Evolutionary conservation across 2,329 filamentous ascomycete species (phyloP), one percentile per base, ranked within the genome.

Genomic region (Sporothrix sp.): DNA sequence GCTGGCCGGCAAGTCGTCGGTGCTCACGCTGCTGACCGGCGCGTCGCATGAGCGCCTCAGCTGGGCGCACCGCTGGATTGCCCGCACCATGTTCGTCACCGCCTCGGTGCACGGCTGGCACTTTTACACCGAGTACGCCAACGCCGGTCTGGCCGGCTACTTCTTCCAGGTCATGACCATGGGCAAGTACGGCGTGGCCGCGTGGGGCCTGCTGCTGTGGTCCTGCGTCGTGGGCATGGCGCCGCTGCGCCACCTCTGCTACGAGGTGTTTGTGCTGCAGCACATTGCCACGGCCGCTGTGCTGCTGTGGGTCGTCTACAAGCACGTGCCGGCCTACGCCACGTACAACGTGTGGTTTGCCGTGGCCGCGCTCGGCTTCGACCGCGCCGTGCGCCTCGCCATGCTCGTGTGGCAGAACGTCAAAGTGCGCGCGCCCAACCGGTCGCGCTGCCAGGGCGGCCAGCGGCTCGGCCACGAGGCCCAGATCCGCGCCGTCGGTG

Each of bases 41-140:
- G 72, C 75, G 9, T 80, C 81, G 54, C 79, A 86, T 59, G 83
- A 87, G 65, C 73, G 80, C 8, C 68, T 87, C 52, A 86, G 85
- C 62, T 87, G 83, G 83, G 65, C 86, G 48, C 84, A 87, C 59
- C 75, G 84, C 54, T 87, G 84, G 83, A 77, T 82, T 9, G 81
- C 79, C 3, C 74, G 84, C 52, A 83, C 80, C 50, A 77, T 87
- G 67, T 74, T 87, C 32, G 66, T 86, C 14, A 85, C 80, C 0
- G 78, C 78, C 2, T 81, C 81, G 1, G 72, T 86, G 3, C 84
- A 87, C 58, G 82, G 84, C 53, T 84, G 78, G 58, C 78, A 84
- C 62, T 87, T 85, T 62, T 81, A 80, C 65, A 68, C 69, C 3
- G 74, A 82, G 60, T 87, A 82, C 79, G 72, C 73, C 23, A 68